These are phyloP conservation scores for Penicillium simplicissimum DNA, from an alignment of 495 filamentous ascomycete genomes.

Conservation along the genomic window DNA sequence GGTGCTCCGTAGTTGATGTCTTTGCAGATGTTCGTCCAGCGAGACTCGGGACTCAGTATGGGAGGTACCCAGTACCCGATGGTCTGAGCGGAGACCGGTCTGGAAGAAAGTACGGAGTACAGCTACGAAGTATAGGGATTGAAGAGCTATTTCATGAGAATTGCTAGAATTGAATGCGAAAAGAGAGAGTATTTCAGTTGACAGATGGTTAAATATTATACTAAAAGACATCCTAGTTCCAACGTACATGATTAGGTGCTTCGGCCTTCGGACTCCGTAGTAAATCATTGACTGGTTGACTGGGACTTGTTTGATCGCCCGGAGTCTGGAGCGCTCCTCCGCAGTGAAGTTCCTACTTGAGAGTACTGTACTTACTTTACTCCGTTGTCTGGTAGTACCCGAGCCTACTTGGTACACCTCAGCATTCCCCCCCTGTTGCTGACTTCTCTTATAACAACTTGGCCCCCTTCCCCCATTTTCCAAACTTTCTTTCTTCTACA, in stretches of 20 bases:
- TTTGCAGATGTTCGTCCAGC: neutral
- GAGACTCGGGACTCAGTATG: slow-evolving; percentile 23
- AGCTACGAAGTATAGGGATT: slow-evolving; percentile 4
- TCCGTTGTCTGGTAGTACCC: neutral
- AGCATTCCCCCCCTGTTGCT: slow-evolving; percentile 11
- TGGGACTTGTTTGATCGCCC: neutral
- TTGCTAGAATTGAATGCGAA: neutral
- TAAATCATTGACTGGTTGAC: neutral
- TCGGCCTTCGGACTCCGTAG: too few relatives aligned
- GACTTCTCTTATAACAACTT: slow-evolving; percentile 26
- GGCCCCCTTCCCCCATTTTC: slow-evolving; percentile 6
- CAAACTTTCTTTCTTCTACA: slow-evolving; percentile 14
- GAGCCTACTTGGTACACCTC: slow-evolving; percentile 16
- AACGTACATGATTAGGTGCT: neutral
- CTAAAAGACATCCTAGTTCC: neutral
- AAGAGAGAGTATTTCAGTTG: neutral
- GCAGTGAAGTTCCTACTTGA: neutral
- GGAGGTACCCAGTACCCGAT: slow-evolving; percentile 31
- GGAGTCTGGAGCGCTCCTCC: neutral
- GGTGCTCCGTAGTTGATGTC: neutral
- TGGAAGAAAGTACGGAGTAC: slow-evolving; percentile 1
- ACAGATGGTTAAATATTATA: neutral
- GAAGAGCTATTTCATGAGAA: neutral
- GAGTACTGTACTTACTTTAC: too few relatives aligned
- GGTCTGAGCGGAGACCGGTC: slow-evolving; percentile 25